Evolutionary conservation across 1,139 yeast species (phyloP).

Genomic region (Schizosaccharomyces versatilis): DNA sequence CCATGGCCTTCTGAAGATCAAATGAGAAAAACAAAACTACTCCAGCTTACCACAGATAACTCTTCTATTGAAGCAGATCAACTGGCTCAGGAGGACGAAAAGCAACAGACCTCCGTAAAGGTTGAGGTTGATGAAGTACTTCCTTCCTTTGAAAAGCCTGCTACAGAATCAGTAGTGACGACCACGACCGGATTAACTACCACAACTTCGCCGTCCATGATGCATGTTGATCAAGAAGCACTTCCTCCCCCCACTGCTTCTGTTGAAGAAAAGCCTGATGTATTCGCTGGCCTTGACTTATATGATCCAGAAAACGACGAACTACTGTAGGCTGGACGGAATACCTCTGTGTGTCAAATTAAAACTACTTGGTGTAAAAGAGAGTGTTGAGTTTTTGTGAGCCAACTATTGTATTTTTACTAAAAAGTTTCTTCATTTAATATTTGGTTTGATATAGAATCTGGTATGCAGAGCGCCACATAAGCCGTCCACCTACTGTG

Average conservation of each 20-base stretch:
- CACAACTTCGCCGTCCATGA: neutral
- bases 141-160: too few relatives aligned
- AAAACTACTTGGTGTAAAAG: neutral
- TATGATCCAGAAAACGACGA: conserved; percentile 1
- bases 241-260: neutral
- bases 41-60: neutral
- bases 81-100: neutral
- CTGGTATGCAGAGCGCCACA: too few relatives aligned
- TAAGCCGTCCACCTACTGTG: too few relatives aligned
- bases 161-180: too few relatives aligned
- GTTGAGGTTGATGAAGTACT: neutral
- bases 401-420: neutral
- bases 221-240: neutral
- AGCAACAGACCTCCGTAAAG: neutral
- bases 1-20: conserved; percentile 2
- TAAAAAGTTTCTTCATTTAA: neutral
- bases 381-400: neutral
- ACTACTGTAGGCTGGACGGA: neutral
- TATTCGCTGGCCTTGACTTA: neutral
- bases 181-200: neutral
- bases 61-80: neutral
- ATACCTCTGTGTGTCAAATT: neutral
- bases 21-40: neutral
- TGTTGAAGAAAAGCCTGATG: neutral
- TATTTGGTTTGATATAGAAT: neutral